Evolutionary conservation across 345 rosid species (phyloP), one percentile per base, ranked within the genome.

Genomic region (Populus simonii): DNA sequence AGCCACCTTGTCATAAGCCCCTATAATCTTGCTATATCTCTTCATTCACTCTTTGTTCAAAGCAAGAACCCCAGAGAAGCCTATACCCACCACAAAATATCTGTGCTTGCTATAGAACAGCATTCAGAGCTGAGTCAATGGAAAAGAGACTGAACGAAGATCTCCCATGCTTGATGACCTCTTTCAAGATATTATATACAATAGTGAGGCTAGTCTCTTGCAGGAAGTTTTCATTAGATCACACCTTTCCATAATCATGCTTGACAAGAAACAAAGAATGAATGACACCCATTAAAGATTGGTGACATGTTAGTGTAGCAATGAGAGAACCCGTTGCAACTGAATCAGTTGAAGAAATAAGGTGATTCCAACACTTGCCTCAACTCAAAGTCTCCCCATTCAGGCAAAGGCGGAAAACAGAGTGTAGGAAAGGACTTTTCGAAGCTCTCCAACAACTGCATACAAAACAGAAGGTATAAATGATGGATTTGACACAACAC

Each of bases 401-500:
- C 94, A 3, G 99, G 99, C 70, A 94, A 78, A 0, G 91, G 85
- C n/a, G 98, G 98, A 75, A 94, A 94, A 5, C 81, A 71, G 68
- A 89, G 80, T 27, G 85, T 41, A n/a, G 99, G 98, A 72, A 91
- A 92, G 39, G 95, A 89, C 76, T 89, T 75, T 85, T 94, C 79
- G 79, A 96, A 96, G 91, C 93, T 86, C 85, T 89, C 92, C 91
- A 96, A 76, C 82, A 96, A 85, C 99, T 96, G 97, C 74, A 53
- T 31, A 18, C 29, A 43, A 66, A 73, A 55, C 18, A 69, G 70
- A 20, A 63, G 43, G 17, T 51, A 41, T 41, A 41, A 41, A 41
- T 41, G 45, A 41, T 45, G 16, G n/a, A 70, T 43, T 53, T 20
- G 23, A 72, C 43, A 11, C 22, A 1, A n/a, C 39, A 66, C 43